Base-by-base conservation (phyloP, 768 basidiomycete genomes). In the Panus rudis region DNA sequence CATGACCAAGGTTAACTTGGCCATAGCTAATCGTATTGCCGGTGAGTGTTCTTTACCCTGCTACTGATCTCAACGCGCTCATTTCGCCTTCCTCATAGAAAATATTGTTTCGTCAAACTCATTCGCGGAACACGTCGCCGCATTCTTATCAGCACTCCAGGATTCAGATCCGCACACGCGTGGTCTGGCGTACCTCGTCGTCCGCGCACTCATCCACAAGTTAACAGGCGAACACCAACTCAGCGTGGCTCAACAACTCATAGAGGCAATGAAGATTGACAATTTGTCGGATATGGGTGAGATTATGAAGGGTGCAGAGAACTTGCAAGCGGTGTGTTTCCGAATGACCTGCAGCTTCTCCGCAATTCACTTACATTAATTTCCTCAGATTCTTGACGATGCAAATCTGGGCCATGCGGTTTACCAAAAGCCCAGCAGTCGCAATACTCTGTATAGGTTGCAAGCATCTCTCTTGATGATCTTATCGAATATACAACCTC, bases 21-120 rank as follows among this genome's bases (percentile, higher is more conserved):
- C 62, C 1, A 55, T 91, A 19, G 71, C 78, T 1, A 61, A 66
- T 20, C 74, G 74, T 52, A 77, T 92, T 43, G 85, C 87, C 40
- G 76, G 89, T 89, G 45, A 26, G 61, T 58, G 37, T 19, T 33
- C 19, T 28, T 3, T 21, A 4, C 22, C 33, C 31, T 8, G 3
- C 22, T 43, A 33, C 19, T 43, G 11, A 10, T 22, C 24, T 35
- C 5, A 37, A 28, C 4, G 27, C 11, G 10, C 11, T 17, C 33
- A 12, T 16, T 8, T 12, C 39, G 40, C 19, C 17, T 35, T 23
- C 45, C 14, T 34, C 32, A 11, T 50, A 88, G 89, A 77, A 38
- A 88, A 85, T 46, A 75, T 90, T 39, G 53, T 81, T 8, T 58
- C 58, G 3, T 84, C 81, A 0, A 65, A 70, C 28, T 52, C 71